Percentiles rank a stretch among this genome's conserved stretches.
Conservation (phyloP, 2,329 filamentous ascomycete species). For the Thelonectria blattea region DNA sequence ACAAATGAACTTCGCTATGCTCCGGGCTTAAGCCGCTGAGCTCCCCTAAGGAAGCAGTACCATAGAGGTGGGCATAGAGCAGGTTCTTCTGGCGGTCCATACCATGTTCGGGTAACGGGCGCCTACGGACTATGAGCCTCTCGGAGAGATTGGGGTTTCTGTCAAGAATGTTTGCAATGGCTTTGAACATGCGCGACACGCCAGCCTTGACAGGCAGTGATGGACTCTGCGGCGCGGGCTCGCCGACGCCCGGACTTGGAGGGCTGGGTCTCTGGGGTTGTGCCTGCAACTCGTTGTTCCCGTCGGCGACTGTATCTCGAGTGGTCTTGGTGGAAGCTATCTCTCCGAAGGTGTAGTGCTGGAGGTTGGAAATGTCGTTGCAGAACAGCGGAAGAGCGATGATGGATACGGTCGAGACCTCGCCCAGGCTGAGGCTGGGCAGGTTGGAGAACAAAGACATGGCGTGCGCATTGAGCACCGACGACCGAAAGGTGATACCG, state of each 20-base stretch:
- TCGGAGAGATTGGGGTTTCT: neutral
- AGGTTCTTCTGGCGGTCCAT: neutral
- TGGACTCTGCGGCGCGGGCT: neutral
- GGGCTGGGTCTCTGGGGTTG: neutral
- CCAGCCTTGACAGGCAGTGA: neutral
- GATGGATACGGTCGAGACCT: constrained; percentile 2
- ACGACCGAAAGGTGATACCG: neutral
- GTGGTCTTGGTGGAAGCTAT: neutral
- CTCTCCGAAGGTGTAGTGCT: constrained; percentile 3
- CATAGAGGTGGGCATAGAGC: neutral
- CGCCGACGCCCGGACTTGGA: neutral
- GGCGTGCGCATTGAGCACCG: neutral
- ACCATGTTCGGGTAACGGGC: neutral
- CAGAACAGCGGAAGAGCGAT: constrained; percentile 4
- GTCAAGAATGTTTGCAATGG: neutral
- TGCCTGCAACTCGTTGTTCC: neutral
- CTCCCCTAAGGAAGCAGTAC: neutral
- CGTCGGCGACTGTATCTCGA: neutral
- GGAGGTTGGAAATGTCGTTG: constrained; percentile 1
- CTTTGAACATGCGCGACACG: neutral
- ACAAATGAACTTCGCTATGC: neutral
- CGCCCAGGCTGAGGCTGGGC: constrained; percentile 1
- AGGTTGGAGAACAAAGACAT: constrained; percentile 3
- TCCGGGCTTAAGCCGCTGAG: neutral
- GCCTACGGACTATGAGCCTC: neutral